These are phyloP conservation scores for Acanthamoeba pearcei DNA, from an alignment of 208 protist species.

Conservation along the genomic window DNA sequence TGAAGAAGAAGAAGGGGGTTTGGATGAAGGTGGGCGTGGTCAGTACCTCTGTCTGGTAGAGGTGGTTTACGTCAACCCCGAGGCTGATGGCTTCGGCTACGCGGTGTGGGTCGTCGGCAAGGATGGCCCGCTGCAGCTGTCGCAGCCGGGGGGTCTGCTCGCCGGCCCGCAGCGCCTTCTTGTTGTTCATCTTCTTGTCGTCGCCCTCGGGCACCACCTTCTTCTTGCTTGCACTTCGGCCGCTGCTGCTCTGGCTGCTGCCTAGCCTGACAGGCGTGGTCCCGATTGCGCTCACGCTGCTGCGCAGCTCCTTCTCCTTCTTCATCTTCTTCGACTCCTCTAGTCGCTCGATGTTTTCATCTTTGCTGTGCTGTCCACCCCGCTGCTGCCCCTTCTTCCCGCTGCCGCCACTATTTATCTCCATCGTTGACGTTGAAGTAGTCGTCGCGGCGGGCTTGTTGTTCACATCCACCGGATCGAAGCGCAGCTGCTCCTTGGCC, in stretches of 20 bases:
- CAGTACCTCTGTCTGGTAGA: conserved; percentile 29
- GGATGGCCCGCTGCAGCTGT: background rate
- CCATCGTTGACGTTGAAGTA: too few species aligned
- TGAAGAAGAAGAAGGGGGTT: too few species aligned
- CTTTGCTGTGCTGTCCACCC: background rate
- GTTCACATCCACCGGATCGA: too few species aligned
- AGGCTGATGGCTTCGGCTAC: conserved; percentile 40
- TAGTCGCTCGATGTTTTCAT: background rate
- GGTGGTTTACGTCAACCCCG: conserved; percentile 28
- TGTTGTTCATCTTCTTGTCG: background rate
- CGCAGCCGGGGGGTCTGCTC: background rate
- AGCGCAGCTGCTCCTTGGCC: too few species aligned
- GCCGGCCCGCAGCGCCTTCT: background rate
- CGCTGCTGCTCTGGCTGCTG: conserved; percentile 7
- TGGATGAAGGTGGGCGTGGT: too few species aligned
- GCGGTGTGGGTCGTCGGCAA: conserved; percentile 34
- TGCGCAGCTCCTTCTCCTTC: background rate
- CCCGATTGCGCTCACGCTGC: background rate
- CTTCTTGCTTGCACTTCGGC: background rate
- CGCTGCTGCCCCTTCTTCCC: background rate
- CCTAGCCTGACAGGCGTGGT: background rate
- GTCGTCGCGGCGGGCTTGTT: too few species aligned
- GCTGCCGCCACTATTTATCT: background rate
- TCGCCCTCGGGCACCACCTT: background rate
- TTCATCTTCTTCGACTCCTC: background rate